A percentile compares a stretch with the other conserved stretches of the same genome.
Conservation (phyloP, 768 basidiomycete genomes). For the Trametes cubensis region DNA sequence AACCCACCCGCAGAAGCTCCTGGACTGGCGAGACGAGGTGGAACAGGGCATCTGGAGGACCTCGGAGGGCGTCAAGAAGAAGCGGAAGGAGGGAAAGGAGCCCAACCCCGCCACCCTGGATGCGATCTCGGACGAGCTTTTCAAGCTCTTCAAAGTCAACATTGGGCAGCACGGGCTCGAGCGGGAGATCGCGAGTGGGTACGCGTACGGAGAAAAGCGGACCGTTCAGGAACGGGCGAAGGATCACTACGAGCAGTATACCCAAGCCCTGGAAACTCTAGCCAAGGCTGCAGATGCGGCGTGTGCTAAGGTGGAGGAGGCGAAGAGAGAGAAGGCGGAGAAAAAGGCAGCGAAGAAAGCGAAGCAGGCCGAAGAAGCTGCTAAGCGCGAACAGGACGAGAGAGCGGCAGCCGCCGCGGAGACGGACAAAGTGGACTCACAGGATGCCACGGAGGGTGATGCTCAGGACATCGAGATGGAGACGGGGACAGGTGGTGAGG, state of each 20-base stretch:
- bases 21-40: slow-evolving; percentile 5
- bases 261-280: background rate
- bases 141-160: background rate
- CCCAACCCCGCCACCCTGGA: background rate
- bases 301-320: no score
- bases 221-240: background rate
- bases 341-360: background rate
- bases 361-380: background rate
- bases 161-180: background rate
- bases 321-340: background rate
- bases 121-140: background rate
- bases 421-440: background rate
- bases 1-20: background rate
- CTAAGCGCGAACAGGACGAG: background rate
- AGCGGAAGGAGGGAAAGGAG: slow-evolving; percentile 3
- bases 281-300: no score
- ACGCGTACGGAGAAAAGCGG: background rate
- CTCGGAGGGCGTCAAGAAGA: background rate
- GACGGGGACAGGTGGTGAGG: no score
- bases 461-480: background rate
- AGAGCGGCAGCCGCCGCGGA: background rate
- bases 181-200: background rate
- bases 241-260: slow-evolving; percentile 13
- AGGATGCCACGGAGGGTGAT: background rate
- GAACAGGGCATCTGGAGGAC: background rate